Base-by-base conservation (phyloP, 2,329 filamentous ascomycete genomes). In the Fusarium bactridioides region DNA sequence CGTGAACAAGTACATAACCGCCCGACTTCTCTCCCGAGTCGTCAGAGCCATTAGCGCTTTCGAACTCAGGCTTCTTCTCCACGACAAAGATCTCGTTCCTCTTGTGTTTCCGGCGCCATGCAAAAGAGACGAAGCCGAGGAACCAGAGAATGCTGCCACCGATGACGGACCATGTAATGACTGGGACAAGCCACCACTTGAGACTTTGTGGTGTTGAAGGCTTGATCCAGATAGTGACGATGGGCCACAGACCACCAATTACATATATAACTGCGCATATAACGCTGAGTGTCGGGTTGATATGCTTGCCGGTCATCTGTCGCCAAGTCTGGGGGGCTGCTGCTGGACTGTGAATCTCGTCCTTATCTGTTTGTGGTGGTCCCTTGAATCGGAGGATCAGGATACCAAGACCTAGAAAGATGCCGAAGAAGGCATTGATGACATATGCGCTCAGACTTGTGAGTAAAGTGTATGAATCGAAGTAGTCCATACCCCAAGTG, bases 31-130 rank as follows among this genome's bases (percentile, higher is more conserved):
- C 74, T 25, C 56, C 72, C 7, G 59, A 57, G 12, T 63, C 50
- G 7, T 66, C 66, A 16, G 55, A 51, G 21, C 65, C 69, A 29
- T 75, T 67, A 7, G 77, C 79, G 29, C 63, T 67, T 65, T 82
- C 80, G 47, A 81, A 82, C 44, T 80, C 79, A 1, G 79, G 80
- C 50, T 77, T 75, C 61, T 78, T 80, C 67, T 82, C 80, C 13
- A 80, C 78, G 12, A 80, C 75, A 44, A 81, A 82, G 27, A 80
- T 78, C 31, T 78, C 75, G 38, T 79, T 78, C 18, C 78, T 66
- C 58, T 75, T 79, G 16, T 74, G 70, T 38, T 79, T 77, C 6
- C 74, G 77, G 25, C 72, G 72, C 66, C 74, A 75, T 1, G 80
- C 80, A 19, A 79, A 70, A 10, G 72, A 70, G 7, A 81, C 35